Evolutionary conservation across 805 yeast genomes (phyloP).

Genomic region (Blastobotrys peoriensis): DNA sequence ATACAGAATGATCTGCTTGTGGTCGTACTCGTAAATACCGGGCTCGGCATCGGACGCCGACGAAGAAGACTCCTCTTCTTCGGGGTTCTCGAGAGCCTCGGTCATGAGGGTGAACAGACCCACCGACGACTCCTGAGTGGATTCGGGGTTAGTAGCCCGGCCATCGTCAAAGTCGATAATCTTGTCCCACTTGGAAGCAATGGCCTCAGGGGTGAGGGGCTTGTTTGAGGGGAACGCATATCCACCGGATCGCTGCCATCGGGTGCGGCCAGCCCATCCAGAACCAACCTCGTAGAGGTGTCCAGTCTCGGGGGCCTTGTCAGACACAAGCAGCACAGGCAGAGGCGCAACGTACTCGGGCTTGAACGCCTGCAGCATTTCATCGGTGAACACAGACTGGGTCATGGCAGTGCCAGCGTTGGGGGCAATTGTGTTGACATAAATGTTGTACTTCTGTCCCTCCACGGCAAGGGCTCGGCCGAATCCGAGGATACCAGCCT

Average conservation of each 20-base stretch:
- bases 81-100: constrained; percentile 38
- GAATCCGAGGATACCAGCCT: constrained; percentile 80
- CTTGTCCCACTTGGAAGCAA: constrained; percentile 59
- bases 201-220: constrained; percentile 57
- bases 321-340: constrained; percentile 71
- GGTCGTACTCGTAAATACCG: constrained; percentile 51
- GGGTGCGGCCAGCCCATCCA: constrained; percentile 91
- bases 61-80: constrained; percentile 34
- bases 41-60: constrained; percentile 9
- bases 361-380: constrained; percentile 76
- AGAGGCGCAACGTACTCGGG: constrained; percentile 90
- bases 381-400: constrained; percentile 70
- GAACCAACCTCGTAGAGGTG: constrained; percentile 89
- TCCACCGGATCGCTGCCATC: constrained; percentile 94
- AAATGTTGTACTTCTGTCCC: constrained; percentile 73
- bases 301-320: constrained; percentile 67
- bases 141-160: constrained; percentile 48
- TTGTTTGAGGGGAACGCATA: constrained; percentile 47
- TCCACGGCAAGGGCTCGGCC: constrained; percentile 84
- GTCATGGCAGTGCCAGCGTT: constrained; percentile 99
- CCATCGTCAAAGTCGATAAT: constrained; percentile 59
- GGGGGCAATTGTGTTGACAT: constrained; percentile 84
- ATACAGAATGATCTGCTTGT: constrained; percentile 71
- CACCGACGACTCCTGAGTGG: constrained; percentile 73
- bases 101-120: constrained; percentile 52